Percentiles rank a stretch among this genome's conserved stretches.
phyloP scores from a whole-genome alignment of 306 rosid genomes.

The Castanopsis chinensis region DNA sequence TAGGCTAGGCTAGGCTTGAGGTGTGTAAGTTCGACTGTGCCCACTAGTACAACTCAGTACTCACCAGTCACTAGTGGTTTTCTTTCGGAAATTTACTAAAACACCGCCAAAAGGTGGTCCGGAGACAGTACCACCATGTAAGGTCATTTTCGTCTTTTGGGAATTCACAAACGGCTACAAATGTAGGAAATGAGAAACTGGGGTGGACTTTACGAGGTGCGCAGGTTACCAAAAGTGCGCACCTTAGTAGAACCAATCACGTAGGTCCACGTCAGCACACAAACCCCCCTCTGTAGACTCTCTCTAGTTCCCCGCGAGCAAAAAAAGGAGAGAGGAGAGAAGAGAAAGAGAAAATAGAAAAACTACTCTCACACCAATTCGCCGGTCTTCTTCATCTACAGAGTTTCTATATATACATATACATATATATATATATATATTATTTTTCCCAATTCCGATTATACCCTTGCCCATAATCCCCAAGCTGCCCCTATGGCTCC shows the following conservation, averaged over 20 bases:
- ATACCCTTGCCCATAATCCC: slow-evolving; percentile 15
- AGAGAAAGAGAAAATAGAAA: not conserved
- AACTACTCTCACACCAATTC: slow-evolving; percentile 25
- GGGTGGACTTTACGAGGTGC: not conserved
- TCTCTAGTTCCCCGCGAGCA: slow-evolving; percentile 1
- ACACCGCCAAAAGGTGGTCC: too few species aligned
- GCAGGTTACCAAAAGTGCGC: not conserved
- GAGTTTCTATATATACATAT: not conserved
- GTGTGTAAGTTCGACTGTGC: too few species aligned
- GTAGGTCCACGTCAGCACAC: not conserved
- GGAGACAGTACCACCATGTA: too few species aligned
- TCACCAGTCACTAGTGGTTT: too few species aligned
- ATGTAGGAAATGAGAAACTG: not conserved
- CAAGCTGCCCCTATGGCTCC: slow-evolving; percentile 49
- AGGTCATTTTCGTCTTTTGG: too few species aligned
- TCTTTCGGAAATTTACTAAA: too few species aligned
- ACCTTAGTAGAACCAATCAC: not conserved
- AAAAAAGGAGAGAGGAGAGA: not conserved
- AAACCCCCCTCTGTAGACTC: not conserved
- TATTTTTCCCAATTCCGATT: slow-evolving; percentile 30
- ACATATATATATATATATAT: too few species aligned
- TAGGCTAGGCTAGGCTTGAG: too few species aligned
- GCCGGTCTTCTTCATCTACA: not conserved
- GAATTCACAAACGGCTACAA: not conserved
- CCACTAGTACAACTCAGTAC: too few species aligned